These are phyloP conservation scores for Aspergillus luchuensis DNA, from an alignment of 2,329 filamentous ascomycete genomes.

Conservation along the genomic window DNA sequence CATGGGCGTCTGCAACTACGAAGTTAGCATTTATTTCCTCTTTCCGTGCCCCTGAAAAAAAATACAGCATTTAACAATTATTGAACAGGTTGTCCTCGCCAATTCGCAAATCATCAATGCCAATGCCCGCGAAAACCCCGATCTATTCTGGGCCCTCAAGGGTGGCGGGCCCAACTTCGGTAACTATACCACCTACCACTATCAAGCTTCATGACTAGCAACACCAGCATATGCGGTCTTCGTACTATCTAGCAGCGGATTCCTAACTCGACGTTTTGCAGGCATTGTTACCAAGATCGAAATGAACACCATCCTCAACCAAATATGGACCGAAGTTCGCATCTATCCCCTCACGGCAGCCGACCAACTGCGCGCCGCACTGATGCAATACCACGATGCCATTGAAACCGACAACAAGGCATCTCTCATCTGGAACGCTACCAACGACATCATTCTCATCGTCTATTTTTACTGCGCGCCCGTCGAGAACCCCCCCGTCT, in stretches of 20 bases:
- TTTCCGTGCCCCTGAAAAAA: background rate
- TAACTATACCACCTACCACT: constrained; percentile 9
- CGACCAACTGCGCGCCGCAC: constrained; percentile 10
- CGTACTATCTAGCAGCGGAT: background rate
- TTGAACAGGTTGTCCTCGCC: constrained; percentile 19
- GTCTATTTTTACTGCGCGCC: constrained; percentile 14
- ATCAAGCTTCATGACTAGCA: background rate
- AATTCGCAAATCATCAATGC: constrained; percentile 19
- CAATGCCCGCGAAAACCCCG: constrained; percentile 22
- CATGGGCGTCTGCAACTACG: constrained; percentile 20
- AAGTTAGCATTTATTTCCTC: constrained; percentile 12
- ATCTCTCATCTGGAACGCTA: constrained; percentile 13
- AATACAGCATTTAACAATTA: background rate
- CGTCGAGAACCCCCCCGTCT: constrained; percentile 7
- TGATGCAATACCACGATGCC: constrained; percentile 16
- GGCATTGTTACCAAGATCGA: constrained; percentile 21
- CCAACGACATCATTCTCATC: constrained; percentile 11
- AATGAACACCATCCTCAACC: constrained; percentile 20
- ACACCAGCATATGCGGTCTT: background rate
- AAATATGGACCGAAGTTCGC: constrained; percentile 17
- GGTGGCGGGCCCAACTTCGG: constrained; percentile 35
- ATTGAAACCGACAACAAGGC: constrained; percentile 17
- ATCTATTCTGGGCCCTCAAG: constrained; percentile 37
- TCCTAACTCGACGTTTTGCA: background rate
- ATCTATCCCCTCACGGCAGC: constrained; percentile 11